Evolutionary conservation across 2,329 filamentous ascomycete species (phyloP).

Genomic region (Talaromyces sp.): DNA sequence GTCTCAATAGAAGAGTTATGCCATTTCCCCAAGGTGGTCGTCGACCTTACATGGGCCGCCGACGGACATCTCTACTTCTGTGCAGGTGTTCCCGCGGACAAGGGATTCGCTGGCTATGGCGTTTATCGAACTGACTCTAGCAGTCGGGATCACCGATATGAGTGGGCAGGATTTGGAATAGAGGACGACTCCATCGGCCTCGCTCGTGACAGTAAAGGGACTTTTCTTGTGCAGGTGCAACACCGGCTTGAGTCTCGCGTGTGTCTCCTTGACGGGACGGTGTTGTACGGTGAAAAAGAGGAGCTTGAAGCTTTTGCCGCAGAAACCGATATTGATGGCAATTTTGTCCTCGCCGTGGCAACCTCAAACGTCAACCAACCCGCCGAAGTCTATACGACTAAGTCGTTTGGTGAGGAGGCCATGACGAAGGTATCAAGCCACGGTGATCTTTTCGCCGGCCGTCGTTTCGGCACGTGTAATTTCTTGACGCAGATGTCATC

Average conservation of each 20-base stretch:
- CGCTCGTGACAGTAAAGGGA: background rate
- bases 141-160: background rate
- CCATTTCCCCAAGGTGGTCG: background rate
- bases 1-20: slow-evolving; percentile 1
- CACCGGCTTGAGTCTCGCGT: slow-evolving; percentile 1
- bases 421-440: slow-evolving; percentile 2
- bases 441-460: background rate
- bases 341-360: slow-evolving; percentile 1
- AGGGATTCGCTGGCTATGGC: slow-evolving; percentile 1
- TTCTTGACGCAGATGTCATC: background rate
- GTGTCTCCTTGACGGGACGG: slow-evolving; percentile 1
- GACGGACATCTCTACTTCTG: slow-evolving; percentile 4
- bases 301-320: slow-evolving; percentile 2
- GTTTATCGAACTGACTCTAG: background rate
- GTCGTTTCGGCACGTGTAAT: background rate
- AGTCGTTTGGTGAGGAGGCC: background rate
- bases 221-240: slow-evolving; percentile 3
- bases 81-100: slow-evolving; percentile 1
- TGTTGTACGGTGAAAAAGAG: slow-evolving; percentile 1
- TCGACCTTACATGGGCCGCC: slow-evolving; percentile 1
- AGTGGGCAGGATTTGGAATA: background rate
- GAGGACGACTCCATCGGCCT: slow-evolving; percentile 3
- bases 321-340: background rate
- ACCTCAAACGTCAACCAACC: slow-evolving; percentile 3
- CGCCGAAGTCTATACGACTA: slow-evolving; percentile 1